Evolutionary conservation across 108 stramenopile species (phyloP), one percentile per base, ranked within the genome.

Genomic region (Cylindrotheca fusiformis): DNA sequence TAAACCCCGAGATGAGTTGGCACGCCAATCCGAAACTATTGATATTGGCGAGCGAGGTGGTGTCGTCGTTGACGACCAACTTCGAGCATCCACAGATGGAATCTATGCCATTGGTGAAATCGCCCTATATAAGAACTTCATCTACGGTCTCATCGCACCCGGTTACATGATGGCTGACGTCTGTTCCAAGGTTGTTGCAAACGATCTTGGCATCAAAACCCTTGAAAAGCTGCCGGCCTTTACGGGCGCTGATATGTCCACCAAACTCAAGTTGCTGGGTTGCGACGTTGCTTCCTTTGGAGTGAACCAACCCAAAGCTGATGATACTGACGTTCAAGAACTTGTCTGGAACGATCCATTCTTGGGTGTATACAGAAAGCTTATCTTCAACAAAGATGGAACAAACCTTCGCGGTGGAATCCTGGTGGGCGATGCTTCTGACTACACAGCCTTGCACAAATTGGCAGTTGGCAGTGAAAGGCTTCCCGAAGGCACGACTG

Each of bases 201-300:
- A 80, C 27, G 76, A 87, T 19, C 61, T 88, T 19, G 85, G 84
- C 2, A 32, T 87, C 48, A 24, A 75, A 18, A 30, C 50, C 28
- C 18, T 71, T 49, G 58, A 57, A 1, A 72, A 83, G 18, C n/a
- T 53, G 4, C 84, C 88, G 28, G 83, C 79, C 48, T 96, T 96
- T 67, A 89, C 74, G 8, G 91, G 92, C 32, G 96, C 93, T 27
- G 96, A 96, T 72, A 83, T 96, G 65, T 91, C 89, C 4, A 96
- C 96, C 62, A 96, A 96, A 68, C 83, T 96, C 55, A 96, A 96
- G 82, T 83, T 96, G 53, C 84, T 96, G 65, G 96, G 96, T 6
- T 94, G 94, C 50, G 96, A 96, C 67, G 96, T 96, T 41, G 96
- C 96, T 1, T 93, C 89, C 22, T 96, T 96, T 76, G 96, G 96